These are phyloP conservation scores for Thermomucor indicae-seudaticae DNA, from an alignment of 371 early-diverging fungal genomes.

Conservation along the genomic window DNA sequence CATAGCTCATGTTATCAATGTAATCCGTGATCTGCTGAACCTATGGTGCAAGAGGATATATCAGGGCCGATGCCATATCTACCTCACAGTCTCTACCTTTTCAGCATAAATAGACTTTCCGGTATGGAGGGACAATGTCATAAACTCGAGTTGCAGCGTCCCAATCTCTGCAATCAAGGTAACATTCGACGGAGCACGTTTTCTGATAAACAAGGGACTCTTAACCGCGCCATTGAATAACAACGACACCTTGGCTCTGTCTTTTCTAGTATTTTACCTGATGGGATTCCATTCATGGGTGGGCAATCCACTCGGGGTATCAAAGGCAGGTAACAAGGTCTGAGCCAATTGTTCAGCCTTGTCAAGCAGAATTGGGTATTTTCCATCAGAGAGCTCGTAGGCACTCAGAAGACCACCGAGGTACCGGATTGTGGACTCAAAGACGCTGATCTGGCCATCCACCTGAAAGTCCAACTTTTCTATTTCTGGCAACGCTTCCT, in stretches of 20 bases:
- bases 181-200: no score
- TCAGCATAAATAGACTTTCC: constrained; percentile 56
- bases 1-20: constrained; percentile 31
- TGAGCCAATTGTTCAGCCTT: constrained; percentile 55
- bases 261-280: no score
- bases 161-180: constrained; percentile 78
- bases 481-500: constrained; percentile 55
- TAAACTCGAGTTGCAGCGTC: constrained; percentile 85
- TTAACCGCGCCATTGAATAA: no score
- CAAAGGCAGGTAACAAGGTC: constrained; percentile 53
- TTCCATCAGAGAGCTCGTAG: constrained; percentile 59
- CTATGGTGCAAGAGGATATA: constrained; percentile 12
- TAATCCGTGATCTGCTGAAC: constrained; percentile 47
- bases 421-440: constrained; percentile 89
- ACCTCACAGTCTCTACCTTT: constrained; percentile 34
- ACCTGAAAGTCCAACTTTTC: constrained; percentile 38
- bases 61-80: background rate
- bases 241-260: no score
- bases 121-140: constrained; percentile 69
- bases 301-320: constrained; percentile 59
- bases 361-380: constrained; percentile 23
- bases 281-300: constrained; percentile 36
- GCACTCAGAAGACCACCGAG: constrained; percentile 86
- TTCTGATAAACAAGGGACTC: no score
- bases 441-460: constrained; percentile 57